Base-by-base conservation (phyloP, 2,329 filamentous ascomycete genomes). In the Verticillium nonalfalfae region DNA sequence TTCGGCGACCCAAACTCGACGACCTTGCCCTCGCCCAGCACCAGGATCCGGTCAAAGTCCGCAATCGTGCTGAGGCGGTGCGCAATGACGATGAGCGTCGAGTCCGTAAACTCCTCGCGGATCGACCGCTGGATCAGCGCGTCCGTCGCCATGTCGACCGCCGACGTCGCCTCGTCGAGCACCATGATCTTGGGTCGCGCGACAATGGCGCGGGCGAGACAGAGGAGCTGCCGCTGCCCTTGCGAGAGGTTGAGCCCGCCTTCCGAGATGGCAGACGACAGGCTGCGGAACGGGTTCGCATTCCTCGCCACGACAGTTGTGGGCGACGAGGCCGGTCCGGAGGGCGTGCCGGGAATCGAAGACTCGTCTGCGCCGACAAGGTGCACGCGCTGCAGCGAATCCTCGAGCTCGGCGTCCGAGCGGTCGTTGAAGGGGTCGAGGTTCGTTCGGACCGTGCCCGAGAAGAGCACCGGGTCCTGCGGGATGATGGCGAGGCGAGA, bases 401-500 rank as follows among this genome's bases (percentile, higher is more conserved):
- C 88, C 40, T 82, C 81, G 3, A 95, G 83, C 68, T 90, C 87
- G 1, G 76, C 78, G 65, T 94, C 90, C 1, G 79, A 82, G 69
- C 91, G 85, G 63, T 90, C 79, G 60, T 88, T 80, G 67, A 93
- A 93, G 0, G 90, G 88, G 69, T 95, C 91, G 4, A 95, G 80
- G 68, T 94, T 94, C 54, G 82, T 86, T 52, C 90, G 82, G 21
- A 95, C 78, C 0, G 90, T 93, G 26, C 91, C 91, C 1, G 88
- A 90, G 75, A 95, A 94, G 7, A 95, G 80, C 1, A 93, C 90
- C 0, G 91, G 90, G 66, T 94, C 90, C 71, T 81, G 89, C 1
- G 91, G 90, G 60, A 95, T 94, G 66, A 95, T 93, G 40, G 90
- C 89, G 0, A 95, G 75, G 0, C 90, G 82, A n/a, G 85, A 88